Evolutionary conservation across 345 rosid species (phyloP), one percentile per base, ranked within the genome.

Genomic region (Eucalyptus regnans): DNA sequence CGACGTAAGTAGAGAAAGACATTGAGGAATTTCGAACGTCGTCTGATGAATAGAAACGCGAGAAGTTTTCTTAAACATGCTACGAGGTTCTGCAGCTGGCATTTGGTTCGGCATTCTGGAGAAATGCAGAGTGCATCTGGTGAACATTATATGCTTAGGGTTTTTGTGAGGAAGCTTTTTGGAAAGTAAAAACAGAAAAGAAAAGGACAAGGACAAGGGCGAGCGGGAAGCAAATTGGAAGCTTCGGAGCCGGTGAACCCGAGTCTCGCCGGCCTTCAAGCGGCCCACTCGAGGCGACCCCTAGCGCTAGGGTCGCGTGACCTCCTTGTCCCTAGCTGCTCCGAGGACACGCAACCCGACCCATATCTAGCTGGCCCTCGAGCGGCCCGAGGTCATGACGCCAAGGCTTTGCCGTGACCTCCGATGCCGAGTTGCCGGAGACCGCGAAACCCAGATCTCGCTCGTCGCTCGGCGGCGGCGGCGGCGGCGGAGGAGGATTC

Each of bases 161-260:
- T 11, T 60, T 60, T 12, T 27, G 66, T 25, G 27, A 64, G 0
- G 9, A 29, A 0, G 16, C 4, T 29, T 64, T 13, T 4, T 56
- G 1, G 0, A n/a, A 14, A 7, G 8, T 29, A 64, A 29, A 3
- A 29, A 64, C 33, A 29, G 31, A 64, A 14, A 64, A n/a, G 37
- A 64, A 14, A 0, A 64, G 71, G 71, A 60, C 33, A 7, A 13
- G 37, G 37, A n/a, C 20, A 2, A n/a, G 76, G 71, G 14, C 33
- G 71, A 62, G 13, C 3, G 8, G 18, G 20, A 1, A 64, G 41
- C 20, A 15, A 31, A 33, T 68, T 17, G 44, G 43, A 68, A 68
- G 43, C 44, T 33, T 4, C 44, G 80, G 22, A 16, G 80, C 44
- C 44, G 43, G 44, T 33, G 22, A 68, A 68, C 44, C 80, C 80